phyloP scores from a whole-genome alignment of 1,284 basidiomycete species.

The Erythrobasidium hasegawianum region DNA sequence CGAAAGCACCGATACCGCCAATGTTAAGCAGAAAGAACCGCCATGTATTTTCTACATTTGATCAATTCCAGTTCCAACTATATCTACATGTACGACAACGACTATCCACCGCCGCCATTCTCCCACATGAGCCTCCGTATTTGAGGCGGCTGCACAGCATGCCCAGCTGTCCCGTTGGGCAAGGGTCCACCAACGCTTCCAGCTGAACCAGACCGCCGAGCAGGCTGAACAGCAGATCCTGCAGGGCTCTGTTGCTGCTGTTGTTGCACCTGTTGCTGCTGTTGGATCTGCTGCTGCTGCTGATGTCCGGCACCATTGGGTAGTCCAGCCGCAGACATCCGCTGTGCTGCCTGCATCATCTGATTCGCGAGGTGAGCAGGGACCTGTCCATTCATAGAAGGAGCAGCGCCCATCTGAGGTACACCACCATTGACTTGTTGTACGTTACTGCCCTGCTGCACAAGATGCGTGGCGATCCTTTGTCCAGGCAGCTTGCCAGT shows the following conservation, averaged over 20 bases:
- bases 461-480: conserved; percentile 1
- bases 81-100: too few species aligned
- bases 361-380: neutral
- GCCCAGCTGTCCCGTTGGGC: neutral
- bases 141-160: conserved; percentile 21
- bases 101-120: neutral
- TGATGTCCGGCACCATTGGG: neutral
- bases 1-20: too few species aligned
- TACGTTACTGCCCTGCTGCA: neutral
- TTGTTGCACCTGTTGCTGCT: neutral
- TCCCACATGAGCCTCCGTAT: conserved; percentile 33
- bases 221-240: neutral
- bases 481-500: conserved; percentile 38
- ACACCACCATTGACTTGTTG: neutral
- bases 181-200: neutral
- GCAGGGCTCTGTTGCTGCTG: conserved; percentile 1
- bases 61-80: too few species aligned
- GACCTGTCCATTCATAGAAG: too few species aligned
- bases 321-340: too few species aligned
- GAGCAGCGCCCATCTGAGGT: too few species aligned
- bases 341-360: neutral
- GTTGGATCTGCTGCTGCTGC: conserved; percentile 16
- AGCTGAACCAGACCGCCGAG: neutral
- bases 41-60: too few species aligned
- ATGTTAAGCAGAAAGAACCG: too few species aligned